Conservation (phyloP, 495 filamentous ascomycete species). For the Penicillium maclennaniae region DNA sequence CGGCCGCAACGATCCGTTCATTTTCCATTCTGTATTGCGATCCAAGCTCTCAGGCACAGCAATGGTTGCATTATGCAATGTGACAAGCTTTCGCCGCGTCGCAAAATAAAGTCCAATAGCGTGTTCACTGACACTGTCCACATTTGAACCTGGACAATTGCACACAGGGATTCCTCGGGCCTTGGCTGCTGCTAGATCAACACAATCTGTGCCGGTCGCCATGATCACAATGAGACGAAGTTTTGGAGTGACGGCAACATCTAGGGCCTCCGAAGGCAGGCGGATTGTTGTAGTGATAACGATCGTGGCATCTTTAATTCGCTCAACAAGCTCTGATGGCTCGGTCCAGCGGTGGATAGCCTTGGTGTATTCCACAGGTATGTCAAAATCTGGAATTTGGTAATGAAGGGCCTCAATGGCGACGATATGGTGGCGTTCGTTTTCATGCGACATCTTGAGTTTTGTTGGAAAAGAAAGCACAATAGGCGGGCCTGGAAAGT, state of each 20-base stretch:
- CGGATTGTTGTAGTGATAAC: constrained; percentile 39
- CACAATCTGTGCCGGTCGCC: constrained; percentile 50
- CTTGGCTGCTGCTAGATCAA: constrained; percentile 44
- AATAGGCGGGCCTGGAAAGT: too few species aligned
- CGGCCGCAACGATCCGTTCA: too few species aligned
- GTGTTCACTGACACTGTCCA: constrained; percentile 52
- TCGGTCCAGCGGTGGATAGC: constrained; percentile 32
- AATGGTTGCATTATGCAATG: too few species aligned
- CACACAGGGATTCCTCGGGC: constrained; percentile 42
- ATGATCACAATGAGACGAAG: constrained; percentile 48
- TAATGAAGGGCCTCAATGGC: constrained; percentile 45
- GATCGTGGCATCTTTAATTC: constrained; percentile 47
- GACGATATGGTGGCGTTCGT: constrained; percentile 36
- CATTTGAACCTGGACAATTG: constrained; percentile 48
- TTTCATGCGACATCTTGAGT: not conserved
- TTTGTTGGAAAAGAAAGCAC: too few species aligned
- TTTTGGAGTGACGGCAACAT: constrained; percentile 19
- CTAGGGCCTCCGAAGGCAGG: constrained; percentile 15
- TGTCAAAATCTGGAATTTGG: constrained; percentile 37
- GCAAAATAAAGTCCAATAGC: too few species aligned
- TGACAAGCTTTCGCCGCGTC: too few species aligned
- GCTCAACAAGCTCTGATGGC: constrained; percentile 27
- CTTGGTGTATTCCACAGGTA: constrained; percentile 33
- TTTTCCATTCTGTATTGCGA: too few species aligned
- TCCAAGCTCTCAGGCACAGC: too few species aligned